These are phyloP conservation scores for Phaeosphaeria sp. DNA, from an alignment of 2,329 filamentous ascomycete species.

Conservation along the genomic window DNA sequence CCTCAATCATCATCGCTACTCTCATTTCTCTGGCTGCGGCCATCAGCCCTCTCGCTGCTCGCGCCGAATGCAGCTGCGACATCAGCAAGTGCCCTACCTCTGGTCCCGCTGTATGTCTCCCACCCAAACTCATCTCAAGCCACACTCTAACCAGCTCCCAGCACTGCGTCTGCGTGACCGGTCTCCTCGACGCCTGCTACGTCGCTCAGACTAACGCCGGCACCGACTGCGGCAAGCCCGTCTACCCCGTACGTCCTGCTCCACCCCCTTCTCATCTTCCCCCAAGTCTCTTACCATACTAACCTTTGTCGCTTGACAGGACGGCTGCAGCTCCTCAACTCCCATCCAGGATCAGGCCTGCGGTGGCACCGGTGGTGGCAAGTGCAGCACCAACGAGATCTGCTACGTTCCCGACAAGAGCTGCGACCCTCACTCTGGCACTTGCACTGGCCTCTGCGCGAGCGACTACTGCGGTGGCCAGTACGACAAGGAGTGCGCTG, in stretches of 20 bases:
- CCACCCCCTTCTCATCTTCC: neutral
- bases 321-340: slow-evolving; percentile 7
- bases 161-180: slow-evolving; percentile 10
- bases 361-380: slow-evolving; percentile 4
- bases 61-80: slow-evolving; percentile 9
- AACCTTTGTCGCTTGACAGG: neutral
- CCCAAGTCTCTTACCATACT: neutral
- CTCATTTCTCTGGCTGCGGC: slow-evolving; percentile 9
- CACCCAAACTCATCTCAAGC: neutral
- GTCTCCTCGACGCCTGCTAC: slow-evolving; percentile 12
- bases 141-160: neutral
- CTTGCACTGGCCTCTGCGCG: slow-evolving; percentile 13
- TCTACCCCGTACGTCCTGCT: slow-evolving; percentile 4
- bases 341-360: slow-evolving; percentile 10
- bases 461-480: slow-evolving; percentile 11
- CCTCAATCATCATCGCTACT: slow-evolving; percentile 7
- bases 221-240: slow-evolving; percentile 12
- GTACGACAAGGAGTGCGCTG: slow-evolving; percentile 7
- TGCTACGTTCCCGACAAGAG: slow-evolving; percentile 12
- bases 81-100: slow-evolving; percentile 9
- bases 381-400: slow-evolving; percentile 9
- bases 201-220: slow-evolving; percentile 13
- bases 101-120: neutral
- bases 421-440: slow-evolving; percentile 8
- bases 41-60: slow-evolving; percentile 6